Percentiles rank a stretch among this genome's conserved stretches.
phyloP scores from a whole-genome alignment of 495 filamentous ascomycete species.

The Penicillium maclennaniae region DNA sequence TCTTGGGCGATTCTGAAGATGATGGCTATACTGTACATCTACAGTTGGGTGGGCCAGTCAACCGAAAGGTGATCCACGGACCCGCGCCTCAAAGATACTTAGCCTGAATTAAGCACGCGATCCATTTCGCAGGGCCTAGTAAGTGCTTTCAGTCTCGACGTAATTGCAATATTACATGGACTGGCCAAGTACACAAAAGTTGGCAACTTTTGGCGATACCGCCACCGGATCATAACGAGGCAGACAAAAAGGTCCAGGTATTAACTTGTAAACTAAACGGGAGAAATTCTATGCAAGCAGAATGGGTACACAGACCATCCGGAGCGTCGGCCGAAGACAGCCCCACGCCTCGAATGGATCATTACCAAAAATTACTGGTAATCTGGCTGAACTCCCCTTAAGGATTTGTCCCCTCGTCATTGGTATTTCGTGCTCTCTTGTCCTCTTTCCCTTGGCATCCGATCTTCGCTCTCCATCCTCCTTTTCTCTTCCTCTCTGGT shows the following conservation, averaged over 20 bases:
- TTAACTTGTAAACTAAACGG: neutral
- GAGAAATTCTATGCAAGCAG: neutral
- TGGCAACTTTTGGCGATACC: neutral
- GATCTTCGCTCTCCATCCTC: constrained; percentile 14
- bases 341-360: neutral
- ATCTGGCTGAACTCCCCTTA: neutral
- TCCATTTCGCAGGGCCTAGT: neutral
- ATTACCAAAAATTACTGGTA: neutral
- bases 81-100: too few species aligned
- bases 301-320: constrained; percentile 5
- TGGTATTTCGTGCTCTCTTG: neutral
- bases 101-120: neutral
- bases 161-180: neutral
- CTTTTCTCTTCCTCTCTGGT: constrained; percentile 12
- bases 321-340: constrained; percentile 13
- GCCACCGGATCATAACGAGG: neutral
- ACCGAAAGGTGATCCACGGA: neutral
- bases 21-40: neutral
- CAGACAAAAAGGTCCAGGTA: neutral
- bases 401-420: neutral
- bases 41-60: neutral
- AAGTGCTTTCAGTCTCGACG: constrained; percentile 2
- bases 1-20: neutral
- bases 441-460: constrained; percentile 9
- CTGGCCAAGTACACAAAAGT: neutral